These are phyloP conservation scores for Parietaria judaica DNA, from an alignment of 306 rosid species.

Conservation along the genomic window DNA sequence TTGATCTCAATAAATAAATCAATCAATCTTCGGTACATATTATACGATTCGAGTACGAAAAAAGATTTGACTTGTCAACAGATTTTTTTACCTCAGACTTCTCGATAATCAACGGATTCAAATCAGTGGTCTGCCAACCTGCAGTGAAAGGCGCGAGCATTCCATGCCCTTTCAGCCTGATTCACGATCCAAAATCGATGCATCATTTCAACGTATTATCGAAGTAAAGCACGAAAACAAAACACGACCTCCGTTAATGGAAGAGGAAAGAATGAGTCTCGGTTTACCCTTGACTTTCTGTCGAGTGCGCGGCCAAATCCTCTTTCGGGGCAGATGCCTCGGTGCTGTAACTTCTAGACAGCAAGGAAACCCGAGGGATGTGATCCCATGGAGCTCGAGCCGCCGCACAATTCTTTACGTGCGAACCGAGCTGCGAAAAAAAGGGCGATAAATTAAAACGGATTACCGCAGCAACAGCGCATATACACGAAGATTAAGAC, in stretches of 20 bases:
- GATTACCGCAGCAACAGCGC: too few species aligned
- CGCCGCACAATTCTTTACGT: slow-evolving; percentile 36
- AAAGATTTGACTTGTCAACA: not conserved
- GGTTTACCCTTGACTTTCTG: slow-evolving; percentile 37
- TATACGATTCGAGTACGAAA: not conserved
- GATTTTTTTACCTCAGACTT: slow-evolving; percentile 52
- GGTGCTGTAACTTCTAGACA: slow-evolving; percentile 40
- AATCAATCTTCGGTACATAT: not conserved
- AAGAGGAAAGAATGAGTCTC: not conserved
- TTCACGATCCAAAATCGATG: slow-evolving; percentile 1
- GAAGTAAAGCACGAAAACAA: not conserved
- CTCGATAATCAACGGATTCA: slow-evolving; percentile 65
- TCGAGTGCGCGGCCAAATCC: slow-evolving; percentile 27
- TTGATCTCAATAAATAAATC: slow-evolving; percentile 2
- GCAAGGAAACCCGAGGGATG: slow-evolving; percentile 30
- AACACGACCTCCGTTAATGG: not conserved
- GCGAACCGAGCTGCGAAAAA: slow-evolving; percentile 44
- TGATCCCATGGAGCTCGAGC: slow-evolving; percentile 34
- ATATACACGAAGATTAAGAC: too few species aligned
- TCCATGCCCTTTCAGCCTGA: slow-evolving; percentile 71
- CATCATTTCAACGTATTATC: not conserved
- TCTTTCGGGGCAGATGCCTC: slow-evolving; percentile 47
- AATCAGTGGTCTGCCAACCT: slow-evolving; percentile 61
- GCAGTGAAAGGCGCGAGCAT: slow-evolving; percentile 99
- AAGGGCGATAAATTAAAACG: too few species aligned